A percentile compares a stretch with the other conserved stretches of the same genome.
Evolutionary conservation across 2,329 filamentous ascomycete species (phyloP).

Genomic region (Knufia petricola): DNA sequence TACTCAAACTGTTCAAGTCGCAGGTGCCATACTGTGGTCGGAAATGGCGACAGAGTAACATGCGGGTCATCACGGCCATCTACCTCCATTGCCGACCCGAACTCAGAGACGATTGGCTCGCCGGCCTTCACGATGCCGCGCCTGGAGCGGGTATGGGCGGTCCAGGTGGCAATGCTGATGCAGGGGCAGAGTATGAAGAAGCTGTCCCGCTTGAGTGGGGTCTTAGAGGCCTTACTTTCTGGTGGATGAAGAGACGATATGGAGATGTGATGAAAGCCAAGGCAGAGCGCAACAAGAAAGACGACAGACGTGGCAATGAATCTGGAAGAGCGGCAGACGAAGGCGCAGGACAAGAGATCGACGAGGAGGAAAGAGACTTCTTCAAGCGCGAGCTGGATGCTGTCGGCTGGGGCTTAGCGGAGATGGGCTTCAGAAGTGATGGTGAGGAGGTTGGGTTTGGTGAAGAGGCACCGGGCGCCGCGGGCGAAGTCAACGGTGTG

Average conservation of each 20-base stretch:
- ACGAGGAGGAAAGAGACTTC: constrained; percentile 68
- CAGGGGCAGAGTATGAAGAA: constrained; percentile 89
- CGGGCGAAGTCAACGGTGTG: constrained; percentile 5
- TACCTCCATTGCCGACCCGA: constrained; percentile 91
- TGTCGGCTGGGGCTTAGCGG: constrained; percentile 45
- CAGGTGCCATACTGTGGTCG: constrained; percentile 96
- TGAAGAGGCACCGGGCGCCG: constrained; percentile 17
- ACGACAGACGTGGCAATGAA: constrained; percentile 30
- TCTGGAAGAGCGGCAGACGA: constrained; percentile 18
- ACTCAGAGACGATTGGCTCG: constrained; percentile 63
- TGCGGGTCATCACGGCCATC: constrained; percentile 96
- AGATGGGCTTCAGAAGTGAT: constrained; percentile 12
- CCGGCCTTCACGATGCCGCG: constrained; percentile 21
- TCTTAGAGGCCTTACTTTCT: constrained; percentile 78
- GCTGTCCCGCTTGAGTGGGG: constrained; percentile 87
- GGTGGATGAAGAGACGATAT: constrained; percentile 80
- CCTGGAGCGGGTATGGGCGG: constrained; percentile 50
- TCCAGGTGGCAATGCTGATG: constrained; percentile 68
- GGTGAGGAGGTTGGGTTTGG: constrained; percentile 21
- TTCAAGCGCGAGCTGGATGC: constrained; percentile 69
- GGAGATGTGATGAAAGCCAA: constrained; percentile 60
- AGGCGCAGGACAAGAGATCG: constrained; percentile 42
- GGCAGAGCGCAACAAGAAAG: constrained; percentile 22
- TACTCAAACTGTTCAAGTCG: constrained; percentile 95
- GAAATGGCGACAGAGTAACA: constrained; percentile 96